Evolutionary conservation across 441 rosid genomes (phyloP).

Genomic region (Adansonia madagascariensis): DNA sequence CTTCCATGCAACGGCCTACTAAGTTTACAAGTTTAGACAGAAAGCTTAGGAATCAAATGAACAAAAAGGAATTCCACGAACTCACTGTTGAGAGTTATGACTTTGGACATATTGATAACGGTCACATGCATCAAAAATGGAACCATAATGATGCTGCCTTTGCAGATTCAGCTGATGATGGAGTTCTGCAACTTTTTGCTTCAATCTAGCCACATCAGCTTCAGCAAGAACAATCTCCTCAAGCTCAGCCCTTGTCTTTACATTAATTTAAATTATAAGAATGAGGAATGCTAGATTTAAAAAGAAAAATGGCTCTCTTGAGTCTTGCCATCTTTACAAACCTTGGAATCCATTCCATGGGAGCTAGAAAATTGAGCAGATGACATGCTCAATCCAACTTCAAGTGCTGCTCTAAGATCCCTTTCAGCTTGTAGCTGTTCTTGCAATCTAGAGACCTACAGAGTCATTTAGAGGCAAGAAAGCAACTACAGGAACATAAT

Average conservation of each 20-base stretch:
- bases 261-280: background rate
- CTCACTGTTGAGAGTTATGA: constrained; percentile 83
- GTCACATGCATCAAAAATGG: constrained; percentile 78
- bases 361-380: constrained; percentile 84
- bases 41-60: background rate
- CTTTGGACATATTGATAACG: constrained; percentile 73
- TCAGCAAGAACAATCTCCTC: constrained; percentile 99
- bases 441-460: constrained; percentile 90
- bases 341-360: constrained; percentile 84
- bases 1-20: constrained; percentile 5
- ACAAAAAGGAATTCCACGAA: constrained; percentile 24
- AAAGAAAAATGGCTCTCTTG: background rate
- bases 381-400: constrained; percentile 98
- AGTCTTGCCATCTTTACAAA: background rate
- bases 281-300: constrained; percentile 2
- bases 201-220: constrained; percentile 96
- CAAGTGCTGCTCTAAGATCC: constrained; percentile 96
- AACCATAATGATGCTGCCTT: constrained; percentile 77
- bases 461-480: constrained; percentile 31
- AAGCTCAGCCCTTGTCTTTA: constrained; percentile 88
- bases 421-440: constrained; percentile 99
- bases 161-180: constrained; percentile 97
- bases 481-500: background rate
- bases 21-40: background rate
- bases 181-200: constrained; percentile 97